These are phyloP conservation scores for Hypericum androsaemum DNA, from an alignment of 345 rosid genomes.

Conservation along the genomic window DNA sequence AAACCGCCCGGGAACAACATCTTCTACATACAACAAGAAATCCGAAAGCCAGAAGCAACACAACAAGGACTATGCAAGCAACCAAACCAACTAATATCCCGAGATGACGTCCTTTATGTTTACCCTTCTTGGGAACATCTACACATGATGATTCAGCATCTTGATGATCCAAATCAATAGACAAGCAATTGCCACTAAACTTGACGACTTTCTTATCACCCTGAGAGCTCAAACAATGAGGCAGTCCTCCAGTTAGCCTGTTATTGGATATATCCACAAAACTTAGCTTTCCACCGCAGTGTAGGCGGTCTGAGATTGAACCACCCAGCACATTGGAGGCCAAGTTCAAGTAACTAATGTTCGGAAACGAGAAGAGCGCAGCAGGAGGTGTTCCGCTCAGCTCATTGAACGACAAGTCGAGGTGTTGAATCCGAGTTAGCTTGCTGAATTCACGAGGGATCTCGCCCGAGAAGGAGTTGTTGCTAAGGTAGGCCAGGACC, in stretches of 20 bases:
- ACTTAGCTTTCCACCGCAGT: slow-evolving; percentile 42
- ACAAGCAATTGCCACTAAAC: slow-evolving; percentile 50
- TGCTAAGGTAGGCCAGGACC: slow-evolving; percentile 26
- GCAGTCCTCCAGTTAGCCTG: slow-evolving; percentile 45
- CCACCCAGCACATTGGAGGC: slow-evolving; percentile 48
- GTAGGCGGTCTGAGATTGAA: slow-evolving; percentile 34
- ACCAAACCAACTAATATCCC: slow-evolving; percentile 34
- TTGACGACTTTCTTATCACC: slow-evolving; percentile 20
- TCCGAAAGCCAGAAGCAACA: slow-evolving; percentile 29
- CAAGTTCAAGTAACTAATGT: slow-evolving; percentile 45
- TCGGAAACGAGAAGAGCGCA: slow-evolving; percentile 40
- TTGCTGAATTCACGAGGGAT: slow-evolving; percentile 28
- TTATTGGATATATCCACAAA: slow-evolving; percentile 54
- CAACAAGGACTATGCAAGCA: slow-evolving; percentile 23
- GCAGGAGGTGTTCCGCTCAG: slow-evolving; percentile 29
- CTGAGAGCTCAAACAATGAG: slow-evolving; percentile 38
- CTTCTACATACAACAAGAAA: slow-evolving; percentile 28
- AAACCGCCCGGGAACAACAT: slow-evolving; percentile 25
- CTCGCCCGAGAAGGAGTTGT: slow-evolving; percentile 37
- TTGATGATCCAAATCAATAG: slow-evolving; percentile 31
- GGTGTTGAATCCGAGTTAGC: slow-evolving; percentile 27
- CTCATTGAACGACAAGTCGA: slow-evolving; percentile 37
- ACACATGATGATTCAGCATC: slow-evolving; percentile 42
- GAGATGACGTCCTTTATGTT: slow-evolving; percentile 22
- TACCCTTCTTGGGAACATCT: slow-evolving; percentile 23